Base-by-base conservation (phyloP, 352 stramenopile genomes). In the Phytophthora megakarya region DNA sequence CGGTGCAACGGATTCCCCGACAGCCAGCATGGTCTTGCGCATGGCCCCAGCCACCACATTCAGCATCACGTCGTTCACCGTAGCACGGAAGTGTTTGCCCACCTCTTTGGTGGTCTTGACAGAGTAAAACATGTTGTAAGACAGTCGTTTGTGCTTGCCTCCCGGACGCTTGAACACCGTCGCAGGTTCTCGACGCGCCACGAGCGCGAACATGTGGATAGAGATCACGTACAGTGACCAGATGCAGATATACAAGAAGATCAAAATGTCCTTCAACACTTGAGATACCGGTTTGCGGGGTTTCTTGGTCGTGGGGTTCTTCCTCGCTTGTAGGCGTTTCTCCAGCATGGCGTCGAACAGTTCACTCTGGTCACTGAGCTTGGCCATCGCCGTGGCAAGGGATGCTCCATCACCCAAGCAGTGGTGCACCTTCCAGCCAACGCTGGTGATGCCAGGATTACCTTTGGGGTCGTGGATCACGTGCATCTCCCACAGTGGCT, bases 41-140 rank as follows among this genome's bases (percentile, higher is more conserved):
- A 94, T 91, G 43, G 83, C 85, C 30, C 85, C 83, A 11, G 85
- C 82, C 30, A 94, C 80, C 28, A 86, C 88, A 37, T 71, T 89
- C 12, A 94, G 73, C 78, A 92, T 91, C 42, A 92, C 81, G 55
- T 93, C 85, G 61, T 93, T 93, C 50, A 93, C 69, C 1, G 85
- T 92, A 15, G 85, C 83, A 21, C 73, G 51, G 45, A 81, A 82
- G 15, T 81, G 62, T 55, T 90, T 92, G 39, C 83, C 85, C 35
- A 94, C 71, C 18, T 76, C 79, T 65, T 94, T 94, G 42, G 82
- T 91, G 10, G 76, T 78, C 15, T 76, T 57, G 3, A 94, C 83
- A 33, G 75, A 89, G 76, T 92, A 90, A 15, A 75, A 56, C 62
- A 91, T 78, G n/a, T 77, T 80, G 69, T 90, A 91, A 11, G 78